Evolutionary conservation across 2,329 filamentous ascomycete genomes (phyloP), one percentile per base, ranked within the genome.

Genomic region (Claviceps capensis): DNA sequence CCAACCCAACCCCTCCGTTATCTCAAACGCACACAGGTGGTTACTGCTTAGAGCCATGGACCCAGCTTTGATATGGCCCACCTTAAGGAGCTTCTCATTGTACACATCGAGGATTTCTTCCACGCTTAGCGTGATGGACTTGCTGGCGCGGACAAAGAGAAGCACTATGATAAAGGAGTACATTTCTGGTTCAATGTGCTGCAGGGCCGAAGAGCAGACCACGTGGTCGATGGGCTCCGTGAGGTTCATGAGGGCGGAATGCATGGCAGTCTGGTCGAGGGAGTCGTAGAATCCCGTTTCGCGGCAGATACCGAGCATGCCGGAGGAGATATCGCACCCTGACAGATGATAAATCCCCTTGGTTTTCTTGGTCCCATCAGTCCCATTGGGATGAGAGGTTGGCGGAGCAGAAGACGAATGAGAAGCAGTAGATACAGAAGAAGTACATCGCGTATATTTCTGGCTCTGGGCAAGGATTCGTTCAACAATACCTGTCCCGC

Each of bases 61-160:
- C 6, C 16, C 11, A 34, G 22, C 9, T 1, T 14, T 9, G 2
- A 23, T 2, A 26, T 3, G 1, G 6, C 47, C 47, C 4, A 1
- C 13, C 34, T 34, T 13, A 14, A 14, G 16, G 2, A 49, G 14
- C 1, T 16, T 34, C 6, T 16, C 19, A 14, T 49, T 49, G 37
- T 41, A 49, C 9, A 2, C 16, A 6, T 44, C 40, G 7, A 40
- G n/a, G 16, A 43, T 44, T 13, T 44, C 48, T 8, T 50, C 48
- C 11, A 50, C 23, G 16, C 17, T 44, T 9, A 50, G n/a, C 34
- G 48, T 50, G 48, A 50, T 50, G 41, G 48, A 50, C 5, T 34
- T 50, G 16, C 44, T 22, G 11, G 40, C 48, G 26, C 9, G 11
- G 14, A 43, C 8, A 30, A 50, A 50, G 40, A 30, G 30, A 6